Conservation (phyloP, 1,139 yeast species). For the Yamadazyma siamensis region DNA sequence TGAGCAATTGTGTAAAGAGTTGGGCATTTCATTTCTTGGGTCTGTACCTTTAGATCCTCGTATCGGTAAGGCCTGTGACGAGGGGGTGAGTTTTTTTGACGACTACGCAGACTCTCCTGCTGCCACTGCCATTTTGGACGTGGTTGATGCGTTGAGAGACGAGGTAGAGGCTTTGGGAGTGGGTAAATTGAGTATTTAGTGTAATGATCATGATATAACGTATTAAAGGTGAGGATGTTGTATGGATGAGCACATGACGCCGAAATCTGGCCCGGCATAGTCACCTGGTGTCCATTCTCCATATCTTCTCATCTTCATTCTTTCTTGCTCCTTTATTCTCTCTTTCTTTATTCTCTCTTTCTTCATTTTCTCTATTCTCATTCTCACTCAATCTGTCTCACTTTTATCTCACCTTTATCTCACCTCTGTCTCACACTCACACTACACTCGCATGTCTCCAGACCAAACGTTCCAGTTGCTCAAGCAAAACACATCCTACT, state of each 20-base stretch:
- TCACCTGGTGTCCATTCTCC: no score
- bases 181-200: conserved; percentile 1
- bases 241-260: no score
- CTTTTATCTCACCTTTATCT: not conserved
- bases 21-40: conserved; percentile 77
- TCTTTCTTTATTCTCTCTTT: no score
- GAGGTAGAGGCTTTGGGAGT: conserved; percentile 29
- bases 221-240: no score
- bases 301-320: no score
- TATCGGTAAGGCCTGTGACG: conserved; percentile 84
- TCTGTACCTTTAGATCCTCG: conserved; percentile 95
- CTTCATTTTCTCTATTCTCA: not conserved
- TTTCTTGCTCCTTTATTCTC: no score
- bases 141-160: conserved; percentile 64
- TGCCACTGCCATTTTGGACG: conserved; percentile 77
- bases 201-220: no score
- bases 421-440: not conserved
- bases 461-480: conserved; percentile 3
- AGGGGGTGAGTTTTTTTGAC: conserved; percentile 84
- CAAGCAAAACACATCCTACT: conserved; percentile 8
- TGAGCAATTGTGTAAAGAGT: conserved; percentile 71
- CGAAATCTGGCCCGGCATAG: no score
- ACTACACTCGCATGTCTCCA: no score
- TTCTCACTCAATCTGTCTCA: not conserved
- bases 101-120: conserved; percentile 92